A percentile compares a stretch with the other conserved stretches of the same genome.
phyloP scores from a whole-genome alignment of 495 filamentous ascomycete genomes.

The Neurospora discreta region DNA sequence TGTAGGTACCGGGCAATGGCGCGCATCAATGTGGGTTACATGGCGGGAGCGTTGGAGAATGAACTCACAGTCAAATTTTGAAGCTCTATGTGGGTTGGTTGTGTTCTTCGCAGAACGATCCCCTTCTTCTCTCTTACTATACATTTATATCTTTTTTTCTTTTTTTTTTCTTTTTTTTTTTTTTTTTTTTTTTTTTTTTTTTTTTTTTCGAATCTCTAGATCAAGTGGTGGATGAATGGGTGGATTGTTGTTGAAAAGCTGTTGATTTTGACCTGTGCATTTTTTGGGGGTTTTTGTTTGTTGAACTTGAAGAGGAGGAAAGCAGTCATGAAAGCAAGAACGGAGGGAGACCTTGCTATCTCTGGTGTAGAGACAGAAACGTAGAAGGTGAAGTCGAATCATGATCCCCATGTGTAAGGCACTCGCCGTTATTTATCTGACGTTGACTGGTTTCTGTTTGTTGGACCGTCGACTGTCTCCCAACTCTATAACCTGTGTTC shows the following conservation, averaged over 20 bases:
- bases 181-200: neutral
- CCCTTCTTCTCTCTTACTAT: neutral
- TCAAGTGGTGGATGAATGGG: neutral
- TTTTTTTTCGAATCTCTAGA: neutral
- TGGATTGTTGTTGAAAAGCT: neutral
- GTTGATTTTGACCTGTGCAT: neutral
- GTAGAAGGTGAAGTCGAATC: too few species aligned
- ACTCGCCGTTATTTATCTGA: neutral
- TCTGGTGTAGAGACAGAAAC: too few species aligned
- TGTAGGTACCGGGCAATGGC: neutral
- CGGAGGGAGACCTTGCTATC: too few species aligned
- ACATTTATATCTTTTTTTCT: neutral
- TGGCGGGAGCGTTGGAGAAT: neutral
- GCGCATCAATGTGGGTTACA: neutral
- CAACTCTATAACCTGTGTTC: too few species aligned
- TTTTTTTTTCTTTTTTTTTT: neutral
- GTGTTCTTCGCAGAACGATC: too few species aligned
- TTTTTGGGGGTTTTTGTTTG: neutral
- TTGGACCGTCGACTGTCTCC: too few species aligned
- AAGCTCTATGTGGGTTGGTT: neutral
- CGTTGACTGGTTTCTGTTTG: neutral
- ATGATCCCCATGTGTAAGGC: too few species aligned
- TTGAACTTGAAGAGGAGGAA: neutral
- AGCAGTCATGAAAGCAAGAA: too few species aligned
- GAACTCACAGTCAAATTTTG: neutral